These are phyloP conservation scores for Chamaecrista fasciculata DNA, from an alignment of 306 rosid species.

Conservation along the genomic window DNA sequence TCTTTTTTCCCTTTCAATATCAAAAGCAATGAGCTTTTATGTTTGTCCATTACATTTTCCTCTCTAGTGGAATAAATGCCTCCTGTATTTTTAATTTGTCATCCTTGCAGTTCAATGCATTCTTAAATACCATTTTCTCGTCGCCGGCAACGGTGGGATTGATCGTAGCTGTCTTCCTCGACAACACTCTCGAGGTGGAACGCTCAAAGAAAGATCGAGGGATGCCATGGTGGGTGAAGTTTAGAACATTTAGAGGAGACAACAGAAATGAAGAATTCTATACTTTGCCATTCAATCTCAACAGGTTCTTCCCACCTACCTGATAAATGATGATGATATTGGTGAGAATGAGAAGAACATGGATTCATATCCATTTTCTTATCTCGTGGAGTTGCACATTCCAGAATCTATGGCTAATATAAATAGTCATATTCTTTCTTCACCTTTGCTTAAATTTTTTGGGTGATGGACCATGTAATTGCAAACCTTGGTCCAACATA, in stretches of 20 bases:
- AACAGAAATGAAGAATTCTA: constrained; percentile 85
- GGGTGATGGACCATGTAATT: background rate
- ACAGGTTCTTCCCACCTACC: constrained; percentile 85
- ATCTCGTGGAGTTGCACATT: background rate
- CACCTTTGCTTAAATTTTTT: background rate
- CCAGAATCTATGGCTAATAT: background rate
- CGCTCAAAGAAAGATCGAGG: constrained; percentile 88
- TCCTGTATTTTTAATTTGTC: background rate
- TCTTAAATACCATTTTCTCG: constrained; percentile 81
- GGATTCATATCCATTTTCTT: background rate
- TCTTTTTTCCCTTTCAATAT: background rate
- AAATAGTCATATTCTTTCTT: background rate
- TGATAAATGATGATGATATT: background rate
- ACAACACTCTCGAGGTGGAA: constrained; percentile 88
- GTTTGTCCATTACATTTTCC: background rate
- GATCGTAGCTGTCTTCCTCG: constrained; percentile 75
- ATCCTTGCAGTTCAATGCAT: constrained; percentile 77
- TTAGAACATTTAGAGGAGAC: constrained; percentile 77
- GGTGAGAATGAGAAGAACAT: background rate
- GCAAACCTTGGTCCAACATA: background rate
- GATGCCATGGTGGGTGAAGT: constrained; percentile 98
- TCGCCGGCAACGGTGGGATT: constrained; percentile 82
- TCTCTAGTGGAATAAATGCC: background rate
- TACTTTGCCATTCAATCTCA: constrained; percentile 92
- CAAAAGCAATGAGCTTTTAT: background rate